A percentile compares a stretch with the other conserved stretches of the same genome.
Conservation (phyloP, 139 green algal species). For the Picochlorum sp. region DNA sequence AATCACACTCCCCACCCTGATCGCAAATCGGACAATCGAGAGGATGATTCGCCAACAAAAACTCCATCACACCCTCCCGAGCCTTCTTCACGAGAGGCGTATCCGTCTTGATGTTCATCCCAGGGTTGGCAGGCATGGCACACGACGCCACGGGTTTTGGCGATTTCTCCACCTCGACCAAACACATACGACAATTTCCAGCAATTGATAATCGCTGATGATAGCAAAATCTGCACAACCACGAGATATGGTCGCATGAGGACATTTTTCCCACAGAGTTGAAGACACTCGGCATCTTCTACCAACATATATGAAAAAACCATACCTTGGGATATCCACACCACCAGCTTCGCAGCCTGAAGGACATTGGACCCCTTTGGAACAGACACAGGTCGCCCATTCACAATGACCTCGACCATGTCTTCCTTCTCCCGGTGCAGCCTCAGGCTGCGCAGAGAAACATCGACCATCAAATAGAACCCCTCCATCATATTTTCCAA, state of each 20-base stretch:
- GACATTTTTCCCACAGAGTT: not conserved
- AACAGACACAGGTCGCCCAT: conserved; percentile 72
- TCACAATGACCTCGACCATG: conserved; percentile 78
- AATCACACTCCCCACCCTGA: conserved; percentile 97
- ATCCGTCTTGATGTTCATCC: conserved; percentile 96
- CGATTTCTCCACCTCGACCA: conserved; percentile 96
- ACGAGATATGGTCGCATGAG: not conserved
- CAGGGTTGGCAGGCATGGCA: conserved; percentile 89
- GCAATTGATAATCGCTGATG: conserved; percentile 95
- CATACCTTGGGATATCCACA: conserved; percentile 85
- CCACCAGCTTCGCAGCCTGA: conserved; percentile 92
- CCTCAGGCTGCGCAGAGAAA: conserved; percentile 21
- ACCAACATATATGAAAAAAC: not conserved
- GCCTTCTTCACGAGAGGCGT: conserved; percentile 96
- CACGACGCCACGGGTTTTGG: conserved; percentile 97
- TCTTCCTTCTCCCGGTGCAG: conserved; percentile 26
- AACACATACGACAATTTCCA: conserved; percentile 98
- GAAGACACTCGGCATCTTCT: not conserved
- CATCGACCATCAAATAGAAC: not conserved
- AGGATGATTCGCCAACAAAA: conserved; percentile 97
- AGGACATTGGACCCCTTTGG: conserved; percentile 84
- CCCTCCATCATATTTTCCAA: too few relatives aligned
- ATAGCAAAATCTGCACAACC: conserved; percentile 89
- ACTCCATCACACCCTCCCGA: conserved; percentile 98
- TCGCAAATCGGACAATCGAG: conserved; percentile 99